These are phyloP conservation scores for Trypanosoma caninum DNA, from an alignment of 208 protist genomes.

Conservation along the genomic window DNA sequence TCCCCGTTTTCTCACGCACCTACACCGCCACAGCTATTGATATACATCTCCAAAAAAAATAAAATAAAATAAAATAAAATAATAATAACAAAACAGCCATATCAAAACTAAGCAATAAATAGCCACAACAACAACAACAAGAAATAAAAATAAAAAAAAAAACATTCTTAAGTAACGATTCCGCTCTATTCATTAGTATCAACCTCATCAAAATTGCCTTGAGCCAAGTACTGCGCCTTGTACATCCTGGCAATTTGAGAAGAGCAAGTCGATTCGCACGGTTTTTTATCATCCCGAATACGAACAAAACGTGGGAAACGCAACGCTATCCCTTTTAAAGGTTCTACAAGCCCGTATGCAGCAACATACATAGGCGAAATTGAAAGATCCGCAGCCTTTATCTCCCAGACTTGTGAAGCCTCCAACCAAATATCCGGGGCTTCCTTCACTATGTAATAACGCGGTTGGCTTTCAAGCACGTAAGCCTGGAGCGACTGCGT, in stretches of 20 bases:
- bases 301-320: conserved; percentile 98
- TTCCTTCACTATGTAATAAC: conserved; percentile 79
- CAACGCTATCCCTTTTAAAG: conserved; percentile 95
- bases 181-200: conserved; percentile 23
- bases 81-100: background rate
- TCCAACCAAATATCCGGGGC: conserved; percentile 97
- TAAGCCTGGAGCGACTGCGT: conserved; percentile 56
- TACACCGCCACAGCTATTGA: background rate
- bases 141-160: conserved; percentile 6
- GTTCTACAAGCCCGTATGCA: conserved; percentile 87
- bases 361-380: conserved; percentile 97
- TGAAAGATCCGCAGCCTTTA: conserved; percentile 98
- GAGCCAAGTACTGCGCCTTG: conserved; percentile 65
- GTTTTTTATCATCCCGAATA: conserved; percentile 98
- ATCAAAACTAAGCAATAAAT: conserved; percentile 1
- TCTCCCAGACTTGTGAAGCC: conserved; percentile 97
- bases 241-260: conserved; percentile 94
- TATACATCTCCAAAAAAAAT: background rate
- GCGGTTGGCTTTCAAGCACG: conserved; percentile 50
- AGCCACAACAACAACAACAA: background rate
- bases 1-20: background rate
- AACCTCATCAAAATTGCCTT: conserved; percentile 21
- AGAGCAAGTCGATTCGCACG: conserved; percentile 90
- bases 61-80: conserved; percentile 4
- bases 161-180: background rate